A percentile compares a stretch with the other conserved stretches of the same genome.
These are phyloP conservation scores for Cardiospermum halicacabum DNA, from an alignment of 345 rosid species.

Conservation along the genomic window DNA sequence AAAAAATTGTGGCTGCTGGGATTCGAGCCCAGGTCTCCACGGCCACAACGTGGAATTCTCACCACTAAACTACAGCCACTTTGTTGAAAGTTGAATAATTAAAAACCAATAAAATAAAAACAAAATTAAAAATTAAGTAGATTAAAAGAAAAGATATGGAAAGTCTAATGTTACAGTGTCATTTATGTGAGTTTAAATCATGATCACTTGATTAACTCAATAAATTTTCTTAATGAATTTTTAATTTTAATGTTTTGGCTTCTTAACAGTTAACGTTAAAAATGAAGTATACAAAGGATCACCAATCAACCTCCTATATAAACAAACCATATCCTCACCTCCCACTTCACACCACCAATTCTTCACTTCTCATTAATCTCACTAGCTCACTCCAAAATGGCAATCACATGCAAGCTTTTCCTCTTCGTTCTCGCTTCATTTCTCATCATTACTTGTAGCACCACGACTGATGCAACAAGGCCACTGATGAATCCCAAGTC, in stretches of 20 bases:
- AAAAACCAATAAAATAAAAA: no score
- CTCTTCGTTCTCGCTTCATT: background rate
- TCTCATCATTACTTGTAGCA: background rate
- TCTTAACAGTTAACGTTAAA: conserved; percentile 3
- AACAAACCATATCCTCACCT: background rate
- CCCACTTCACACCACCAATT: background rate
- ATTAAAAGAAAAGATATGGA: no score
- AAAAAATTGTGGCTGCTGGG: conserved; percentile 95
- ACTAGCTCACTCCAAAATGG: background rate
- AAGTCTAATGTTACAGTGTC: no score
- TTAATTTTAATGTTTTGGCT: background rate
- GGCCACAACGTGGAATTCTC: conserved; percentile 83
- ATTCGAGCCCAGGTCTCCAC: conserved; percentile 94
- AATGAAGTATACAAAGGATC: background rate
- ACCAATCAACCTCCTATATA: background rate
- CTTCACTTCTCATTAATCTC: background rate
- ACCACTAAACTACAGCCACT: conserved; percentile 89
- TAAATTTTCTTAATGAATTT: background rate
- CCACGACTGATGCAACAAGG: conserved; percentile 1
- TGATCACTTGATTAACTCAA: background rate
- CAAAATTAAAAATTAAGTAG: no score
- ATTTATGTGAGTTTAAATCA: no score
- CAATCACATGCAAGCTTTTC: background rate
- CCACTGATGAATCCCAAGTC: background rate
- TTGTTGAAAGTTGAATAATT: no score